Conservation (phyloP, 1,139 yeast species). For the Lodderomyces margitis region DNA sequence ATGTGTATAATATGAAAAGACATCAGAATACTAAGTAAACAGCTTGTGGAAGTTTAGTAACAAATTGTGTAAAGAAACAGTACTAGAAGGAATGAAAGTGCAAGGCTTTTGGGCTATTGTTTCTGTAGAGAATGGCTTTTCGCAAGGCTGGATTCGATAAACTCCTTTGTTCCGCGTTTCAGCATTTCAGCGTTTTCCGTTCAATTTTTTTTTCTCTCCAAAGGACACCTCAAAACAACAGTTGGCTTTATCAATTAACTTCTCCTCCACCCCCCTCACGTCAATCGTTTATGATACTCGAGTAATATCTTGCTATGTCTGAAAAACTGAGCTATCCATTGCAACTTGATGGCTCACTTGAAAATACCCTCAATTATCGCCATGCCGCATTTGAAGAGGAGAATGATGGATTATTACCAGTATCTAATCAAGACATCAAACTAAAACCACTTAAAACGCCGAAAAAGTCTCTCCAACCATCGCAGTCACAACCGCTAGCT, state of each 20-base stretch:
- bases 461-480: constrained; percentile 5
- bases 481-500: constrained; percentile 22
- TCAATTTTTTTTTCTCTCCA: background rate
- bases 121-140: too few species aligned
- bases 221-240: too few species aligned
- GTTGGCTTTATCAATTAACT: too few species aligned
- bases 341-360: constrained; percentile 11
- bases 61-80: too few species aligned
- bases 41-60: too few species aligned
- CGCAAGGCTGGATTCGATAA: too few species aligned
- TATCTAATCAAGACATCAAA: constrained; percentile 24
- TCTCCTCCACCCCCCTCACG: too few species aligned
- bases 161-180: background rate
- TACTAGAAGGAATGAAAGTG: too few species aligned
- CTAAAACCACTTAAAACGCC: constrained; percentile 7
- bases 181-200: background rate
- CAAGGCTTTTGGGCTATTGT: too few species aligned
- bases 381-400: constrained; percentile 30
- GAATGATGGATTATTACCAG: constrained; percentile 38
- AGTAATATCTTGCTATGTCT: constrained; percentile 2
- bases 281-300: background rate
- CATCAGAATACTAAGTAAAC: too few species aligned
- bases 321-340: constrained; percentile 1
- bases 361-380: constrained; percentile 19
- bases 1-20: background rate